phyloP scores from a whole-genome alignment of 163 green algal genomes.

The Chlorella variabilis region DNA sequence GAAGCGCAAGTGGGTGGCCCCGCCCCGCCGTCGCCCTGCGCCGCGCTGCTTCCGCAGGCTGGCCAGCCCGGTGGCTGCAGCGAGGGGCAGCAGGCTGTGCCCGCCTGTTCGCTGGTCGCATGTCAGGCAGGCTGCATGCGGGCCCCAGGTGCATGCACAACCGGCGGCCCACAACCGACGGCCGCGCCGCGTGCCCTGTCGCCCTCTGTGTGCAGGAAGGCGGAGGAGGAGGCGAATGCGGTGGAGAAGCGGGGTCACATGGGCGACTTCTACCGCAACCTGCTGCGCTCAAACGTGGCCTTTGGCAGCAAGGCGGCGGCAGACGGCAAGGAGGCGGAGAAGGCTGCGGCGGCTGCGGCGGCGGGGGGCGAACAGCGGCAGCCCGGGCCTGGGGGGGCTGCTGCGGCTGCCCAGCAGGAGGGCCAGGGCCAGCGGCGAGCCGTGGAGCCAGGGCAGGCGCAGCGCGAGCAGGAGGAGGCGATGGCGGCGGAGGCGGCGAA shows the following conservation, averaged over 20 bases:
- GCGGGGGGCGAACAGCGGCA: background rate
- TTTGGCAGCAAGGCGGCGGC: conserved; percentile 53
- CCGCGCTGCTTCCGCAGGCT: background rate
- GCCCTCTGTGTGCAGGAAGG: conserved; percentile 42
- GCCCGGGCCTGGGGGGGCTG: background rate
- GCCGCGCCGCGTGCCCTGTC: too few relatives aligned
- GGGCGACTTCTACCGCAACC: conserved; percentile 89
- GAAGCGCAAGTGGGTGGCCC: conserved; percentile 61
- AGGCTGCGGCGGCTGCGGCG: background rate
- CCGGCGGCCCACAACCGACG: background rate
- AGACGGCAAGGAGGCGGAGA: background rate
- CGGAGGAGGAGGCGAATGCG: conserved; percentile 70
- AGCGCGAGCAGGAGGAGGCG: background rate
- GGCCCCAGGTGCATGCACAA: too few relatives aligned
- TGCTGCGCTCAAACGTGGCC: conserved; percentile 80
- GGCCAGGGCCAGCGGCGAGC: background rate
- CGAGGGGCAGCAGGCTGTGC: background rate
- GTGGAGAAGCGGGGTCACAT: conserved; percentile 84
- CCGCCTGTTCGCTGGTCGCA: background rate
- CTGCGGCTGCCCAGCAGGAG: background rate
- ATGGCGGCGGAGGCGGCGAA: background rate
- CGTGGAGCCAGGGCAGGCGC: background rate
- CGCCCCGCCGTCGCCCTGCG: background rate
- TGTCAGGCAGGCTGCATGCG: too few relatives aligned
- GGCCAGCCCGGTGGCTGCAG: too few relatives aligned